Evolutionary conservation across 208 protist genomes (phyloP).

Genomic region (Trypanosoma congolense): DNA sequence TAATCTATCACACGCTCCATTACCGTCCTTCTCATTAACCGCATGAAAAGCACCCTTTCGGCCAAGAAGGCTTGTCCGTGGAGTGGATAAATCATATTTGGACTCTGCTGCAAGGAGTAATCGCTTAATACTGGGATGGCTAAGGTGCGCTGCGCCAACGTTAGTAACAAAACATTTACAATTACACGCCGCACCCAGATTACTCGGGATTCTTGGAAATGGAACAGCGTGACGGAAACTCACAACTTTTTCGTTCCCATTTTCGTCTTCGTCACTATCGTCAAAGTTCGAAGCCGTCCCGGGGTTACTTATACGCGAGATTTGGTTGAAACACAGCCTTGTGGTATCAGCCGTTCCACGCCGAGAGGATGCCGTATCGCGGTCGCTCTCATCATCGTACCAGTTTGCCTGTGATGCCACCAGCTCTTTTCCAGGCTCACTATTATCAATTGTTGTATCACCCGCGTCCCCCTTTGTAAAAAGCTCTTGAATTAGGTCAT

Average conservation of each 20-base stretch:
- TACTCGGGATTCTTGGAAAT: constrained; percentile 41
- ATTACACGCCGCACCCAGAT: constrained; percentile 29
- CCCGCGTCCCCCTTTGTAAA: constrained; percentile 32
- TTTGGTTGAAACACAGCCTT: not conserved
- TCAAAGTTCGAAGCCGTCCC: constrained; percentile 23
- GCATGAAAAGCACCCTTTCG: constrained; percentile 72
- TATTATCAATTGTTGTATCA: not conserved
- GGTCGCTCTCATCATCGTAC: constrained; percentile 10
- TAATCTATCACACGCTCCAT: constrained; percentile 52
- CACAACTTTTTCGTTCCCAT: constrained; percentile 1
- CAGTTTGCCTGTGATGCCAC: constrained; percentile 17
- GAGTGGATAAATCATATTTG: constrained; percentile 19
- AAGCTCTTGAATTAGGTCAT: constrained; percentile 72
- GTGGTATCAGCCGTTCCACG: not conserved
- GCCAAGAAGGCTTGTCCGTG: constrained; percentile 24
- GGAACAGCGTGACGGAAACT: constrained; percentile 31
- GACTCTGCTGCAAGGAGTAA: constrained; percentile 33
- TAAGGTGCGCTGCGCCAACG: constrained; percentile 14
- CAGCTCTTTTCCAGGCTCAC: not conserved
- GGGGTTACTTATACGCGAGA: not conserved
- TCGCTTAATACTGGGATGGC: constrained; percentile 35
- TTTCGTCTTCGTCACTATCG: constrained; percentile 45
- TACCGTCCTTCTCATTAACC: constrained; percentile 36
- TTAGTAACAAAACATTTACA: constrained; percentile 69
- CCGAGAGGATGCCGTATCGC: not conserved